A percentile compares a stretch with the other conserved stretches of the same genome.
These are phyloP conservation scores for Pedinophyceae sp. DNA, from an alignment of 139 green algal species.

Conservation along the genomic window DNA sequence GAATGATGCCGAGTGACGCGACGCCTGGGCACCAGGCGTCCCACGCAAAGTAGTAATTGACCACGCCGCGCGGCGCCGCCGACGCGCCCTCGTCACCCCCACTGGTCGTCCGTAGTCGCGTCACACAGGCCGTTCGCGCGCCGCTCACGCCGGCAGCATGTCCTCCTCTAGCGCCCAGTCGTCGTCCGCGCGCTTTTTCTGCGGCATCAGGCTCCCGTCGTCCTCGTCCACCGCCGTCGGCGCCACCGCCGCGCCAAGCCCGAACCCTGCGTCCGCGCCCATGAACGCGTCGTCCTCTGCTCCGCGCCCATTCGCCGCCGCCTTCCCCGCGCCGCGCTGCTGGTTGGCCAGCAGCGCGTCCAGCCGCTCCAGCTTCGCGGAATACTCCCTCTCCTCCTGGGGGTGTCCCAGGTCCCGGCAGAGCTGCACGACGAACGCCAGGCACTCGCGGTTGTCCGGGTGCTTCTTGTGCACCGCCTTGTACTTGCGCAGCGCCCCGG, in stretches of 20 bases:
- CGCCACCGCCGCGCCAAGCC: too few relatives aligned
- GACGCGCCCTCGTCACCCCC: too few relatives aligned
- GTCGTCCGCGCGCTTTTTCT: slow-evolving; percentile 18
- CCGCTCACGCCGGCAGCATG: slow-evolving; percentile 37
- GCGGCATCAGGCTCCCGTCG: slow-evolving; percentile 1
- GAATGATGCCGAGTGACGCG: too few relatives aligned
- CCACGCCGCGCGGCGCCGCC: too few relatives aligned
- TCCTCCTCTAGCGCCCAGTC: slow-evolving; percentile 53
- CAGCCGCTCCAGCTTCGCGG: slow-evolving; percentile 21
- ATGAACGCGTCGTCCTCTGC: neutral
- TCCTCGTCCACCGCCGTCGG: slow-evolving; percentile 26
- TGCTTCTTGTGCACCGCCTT: slow-evolving; percentile 29
- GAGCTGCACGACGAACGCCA: slow-evolving; percentile 67
- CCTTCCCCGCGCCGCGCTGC: neutral
- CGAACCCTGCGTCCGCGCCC: too few relatives aligned
- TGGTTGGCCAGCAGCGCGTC: slow-evolving; percentile 9
- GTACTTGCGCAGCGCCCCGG: slow-evolving; percentile 35
- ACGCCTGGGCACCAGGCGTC: too few relatives aligned
- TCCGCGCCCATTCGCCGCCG: slow-evolving; percentile 6
- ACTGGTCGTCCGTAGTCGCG: too few relatives aligned
- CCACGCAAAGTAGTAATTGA: too few relatives aligned
- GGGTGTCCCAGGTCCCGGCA: slow-evolving; percentile 47
- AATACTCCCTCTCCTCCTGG: slow-evolving; percentile 29
- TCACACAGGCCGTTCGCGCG: too few relatives aligned
- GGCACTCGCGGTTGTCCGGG: slow-evolving; percentile 65